These are phyloP conservation scores for Hamamelis virginiana DNA, from an alignment of 164 flowering plant genomes.

Conservation along the genomic window DNA sequence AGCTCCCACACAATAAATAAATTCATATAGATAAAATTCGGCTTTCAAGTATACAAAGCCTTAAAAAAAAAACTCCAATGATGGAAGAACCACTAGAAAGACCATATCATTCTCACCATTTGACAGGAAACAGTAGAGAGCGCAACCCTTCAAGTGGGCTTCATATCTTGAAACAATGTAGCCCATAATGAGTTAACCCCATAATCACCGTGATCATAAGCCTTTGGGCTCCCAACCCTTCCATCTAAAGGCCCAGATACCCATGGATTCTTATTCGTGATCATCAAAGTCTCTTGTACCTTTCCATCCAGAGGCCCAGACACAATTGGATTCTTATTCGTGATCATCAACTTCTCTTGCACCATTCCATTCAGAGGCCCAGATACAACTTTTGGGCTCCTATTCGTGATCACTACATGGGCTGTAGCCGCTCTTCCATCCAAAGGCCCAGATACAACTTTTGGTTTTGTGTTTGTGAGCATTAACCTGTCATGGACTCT, in stretches of 20 bases:
- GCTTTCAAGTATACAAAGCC: too few relatives aligned
- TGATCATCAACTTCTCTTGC: slow-evolving; percentile 18
- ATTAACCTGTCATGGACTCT: slow-evolving; percentile 6
- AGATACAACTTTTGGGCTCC: slow-evolving; percentile 24
- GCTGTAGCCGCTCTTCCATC: slow-evolving; percentile 20
- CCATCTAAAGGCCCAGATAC: slow-evolving; percentile 17
- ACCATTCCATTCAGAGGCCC: slow-evolving; percentile 33
- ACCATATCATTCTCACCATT: too few relatives aligned
- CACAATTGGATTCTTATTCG: slow-evolving; percentile 14
- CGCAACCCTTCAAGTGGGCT: slow-evolving; percentile 54
- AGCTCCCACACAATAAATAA: too few relatives aligned
- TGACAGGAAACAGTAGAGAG: background rate
- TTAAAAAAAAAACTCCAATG: too few relatives aligned
- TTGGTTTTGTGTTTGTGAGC: slow-evolving; percentile 6
- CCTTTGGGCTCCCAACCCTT: slow-evolving; percentile 23
- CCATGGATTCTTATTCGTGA: slow-evolving; percentile 22
- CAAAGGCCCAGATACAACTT: slow-evolving; percentile 39
- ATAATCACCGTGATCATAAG: slow-evolving; percentile 15
- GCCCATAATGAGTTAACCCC: slow-evolving; percentile 52
- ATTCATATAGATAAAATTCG: too few relatives aligned
- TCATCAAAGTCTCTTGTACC: slow-evolving; percentile 1
- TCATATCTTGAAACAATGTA: slow-evolving; percentile 69
- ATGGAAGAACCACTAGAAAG: too few relatives aligned
- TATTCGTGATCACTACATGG: slow-evolving; percentile 18
- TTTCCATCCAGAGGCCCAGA: slow-evolving; percentile 21